These are phyloP conservation scores for Monosporozyma unispora DNA, from an alignment of 805 yeast genomes.

Conservation along the genomic window DNA sequence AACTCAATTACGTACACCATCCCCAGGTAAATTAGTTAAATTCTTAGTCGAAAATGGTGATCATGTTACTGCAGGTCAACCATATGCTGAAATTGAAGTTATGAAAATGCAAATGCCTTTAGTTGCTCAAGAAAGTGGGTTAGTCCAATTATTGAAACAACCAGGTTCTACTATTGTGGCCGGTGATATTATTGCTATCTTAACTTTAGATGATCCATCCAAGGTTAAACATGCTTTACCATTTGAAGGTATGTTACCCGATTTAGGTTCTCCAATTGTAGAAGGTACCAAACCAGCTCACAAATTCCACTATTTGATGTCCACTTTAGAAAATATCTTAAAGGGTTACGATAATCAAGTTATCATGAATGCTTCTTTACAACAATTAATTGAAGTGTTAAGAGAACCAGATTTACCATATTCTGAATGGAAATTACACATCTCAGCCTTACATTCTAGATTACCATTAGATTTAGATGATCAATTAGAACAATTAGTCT, in stretches of 20 bases:
- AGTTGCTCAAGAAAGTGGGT: constrained; percentile 88
- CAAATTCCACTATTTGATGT: constrained; percentile 48
- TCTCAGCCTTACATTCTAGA: constrained; percentile 88
- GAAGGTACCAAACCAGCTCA: constrained; percentile 81
- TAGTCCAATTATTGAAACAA: constrained; percentile 85
- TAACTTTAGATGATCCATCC: constrained; percentile 92
- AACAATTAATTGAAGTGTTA: constrained; percentile 61
- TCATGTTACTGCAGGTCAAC: constrained; percentile 81
- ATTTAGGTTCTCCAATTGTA: constrained; percentile 71
- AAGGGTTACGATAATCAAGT: constrained; percentile 94
- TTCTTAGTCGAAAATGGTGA: constrained; percentile 93
- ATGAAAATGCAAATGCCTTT: constrained; percentile 99
- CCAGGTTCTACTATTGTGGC: constrained; percentile 97
- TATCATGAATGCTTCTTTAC: constrained; percentile 76
- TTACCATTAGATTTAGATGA: constrained; percentile 71
- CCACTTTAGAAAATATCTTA: constrained; percentile 68
- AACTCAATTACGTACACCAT: constrained; percentile 95
- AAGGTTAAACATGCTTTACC: constrained; percentile 96
- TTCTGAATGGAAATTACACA: constrained; percentile 80
- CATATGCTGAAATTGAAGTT: constrained; percentile 97
- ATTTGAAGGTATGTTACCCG: constrained; percentile 88
- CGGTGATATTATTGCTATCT: constrained; percentile 93
- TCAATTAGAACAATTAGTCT: constrained; percentile 53
- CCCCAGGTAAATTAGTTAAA: constrained; percentile 95
- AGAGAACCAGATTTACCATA: constrained; percentile 79